Evolutionary conservation across 2,329 filamentous ascomycete species (phyloP).

Genomic region (Pseudogymnoascus sp.): DNA sequence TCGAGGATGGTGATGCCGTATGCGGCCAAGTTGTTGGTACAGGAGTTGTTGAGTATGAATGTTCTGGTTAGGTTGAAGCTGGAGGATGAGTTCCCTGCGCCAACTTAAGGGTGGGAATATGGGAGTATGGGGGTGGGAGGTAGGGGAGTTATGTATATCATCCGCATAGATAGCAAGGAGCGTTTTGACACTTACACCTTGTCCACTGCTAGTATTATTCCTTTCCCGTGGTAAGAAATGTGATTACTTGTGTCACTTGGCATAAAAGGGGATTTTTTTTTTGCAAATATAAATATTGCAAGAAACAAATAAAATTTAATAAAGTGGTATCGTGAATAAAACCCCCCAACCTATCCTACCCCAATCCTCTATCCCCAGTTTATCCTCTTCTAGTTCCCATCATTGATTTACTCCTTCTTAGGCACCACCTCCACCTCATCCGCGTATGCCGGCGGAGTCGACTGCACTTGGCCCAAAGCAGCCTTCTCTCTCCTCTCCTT

Average conservation of each 20-base stretch:
- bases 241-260: background rate
- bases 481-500: conserved; percentile 2
- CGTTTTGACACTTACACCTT: background rate
- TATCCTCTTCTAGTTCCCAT: no score
- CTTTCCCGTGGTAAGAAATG: background rate
- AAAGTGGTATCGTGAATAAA: conserved; percentile 4
- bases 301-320: background rate
- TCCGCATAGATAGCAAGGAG: conserved; percentile 6
- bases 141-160: background rate
- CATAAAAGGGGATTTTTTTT: no score
- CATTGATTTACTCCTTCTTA: background rate
- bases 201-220: background rate
- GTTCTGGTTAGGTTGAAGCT: conserved; percentile 87
- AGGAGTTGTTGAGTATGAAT: conserved; percentile 97
- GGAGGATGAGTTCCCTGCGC: conserved; percentile 78
- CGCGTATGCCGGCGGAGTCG: background rate
- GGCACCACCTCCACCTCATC: background rate
- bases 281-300: background rate
- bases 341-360: background rate
- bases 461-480: background rate
- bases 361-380: no score
- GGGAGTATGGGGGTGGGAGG: background rate
- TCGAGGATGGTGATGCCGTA: conserved; percentile 96
- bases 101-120: background rate
- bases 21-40: conserved; percentile 89